Percentiles rank a stretch among this genome's conserved stretches.
Conservation (phyloP, 805 yeast species). For the Candida pseudoglaebosa region DNA sequence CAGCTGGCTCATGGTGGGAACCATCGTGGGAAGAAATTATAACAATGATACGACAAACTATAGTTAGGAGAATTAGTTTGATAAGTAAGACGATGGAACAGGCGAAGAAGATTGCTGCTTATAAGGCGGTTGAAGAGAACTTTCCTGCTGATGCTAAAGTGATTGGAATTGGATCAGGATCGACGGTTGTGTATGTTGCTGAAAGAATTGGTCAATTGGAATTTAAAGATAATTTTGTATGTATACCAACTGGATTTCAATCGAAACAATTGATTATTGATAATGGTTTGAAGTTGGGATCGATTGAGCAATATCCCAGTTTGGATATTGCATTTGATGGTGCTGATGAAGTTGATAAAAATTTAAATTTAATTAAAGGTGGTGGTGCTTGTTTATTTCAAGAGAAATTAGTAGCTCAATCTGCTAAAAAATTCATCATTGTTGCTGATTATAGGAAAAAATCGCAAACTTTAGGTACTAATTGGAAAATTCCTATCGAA, state of each 20-base stretch:
- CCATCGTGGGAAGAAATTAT: too few relatives aligned
- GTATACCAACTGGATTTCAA: conserved; percentile 97
- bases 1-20: too few relatives aligned
- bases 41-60: background rate
- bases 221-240: conserved; percentile 55
- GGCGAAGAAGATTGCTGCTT: conserved; percentile 90
- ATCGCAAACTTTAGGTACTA: conserved; percentile 63
- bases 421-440: conserved; percentile 70
- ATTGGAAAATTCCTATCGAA: conserved; percentile 92
- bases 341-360: conserved; percentile 90
- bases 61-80: background rate
- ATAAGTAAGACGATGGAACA: conserved; percentile 46
- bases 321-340: conserved; percentile 97
- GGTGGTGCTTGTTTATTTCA: conserved; percentile 98
- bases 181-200: conserved; percentile 96
- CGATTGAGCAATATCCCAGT: conserved; percentile 76
- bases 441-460: conserved; percentile 93
- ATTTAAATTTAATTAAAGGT: conserved; percentile 87
- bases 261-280: conserved; percentile 79
- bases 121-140: conserved; percentile 86
- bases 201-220: conserved; percentile 78
- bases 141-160: conserved; percentile 65
- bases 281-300: conserved; percentile 74
- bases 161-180: conserved; percentile 94
- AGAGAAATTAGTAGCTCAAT: conserved; percentile 87